Percentiles rank a stretch among this genome's conserved stretches.
These are phyloP conservation scores for Pleoardoris graminearum DNA, from an alignment of 2,329 filamentous ascomycete species.

Conservation along the genomic window DNA sequence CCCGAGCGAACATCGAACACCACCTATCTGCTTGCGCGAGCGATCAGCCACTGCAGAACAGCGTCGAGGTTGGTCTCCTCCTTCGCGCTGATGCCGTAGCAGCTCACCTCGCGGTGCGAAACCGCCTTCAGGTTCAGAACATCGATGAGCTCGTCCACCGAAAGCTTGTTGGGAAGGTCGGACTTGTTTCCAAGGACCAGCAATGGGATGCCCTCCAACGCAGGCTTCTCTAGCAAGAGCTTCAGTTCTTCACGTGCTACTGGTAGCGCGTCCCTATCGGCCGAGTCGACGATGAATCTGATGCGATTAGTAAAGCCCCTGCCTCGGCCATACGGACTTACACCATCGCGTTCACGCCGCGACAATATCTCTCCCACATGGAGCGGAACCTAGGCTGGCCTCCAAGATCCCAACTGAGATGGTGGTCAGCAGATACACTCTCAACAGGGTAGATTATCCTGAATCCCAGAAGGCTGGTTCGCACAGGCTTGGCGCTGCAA, in stretches of 20 bases:
- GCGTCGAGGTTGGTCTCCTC: conserved; percentile 98
- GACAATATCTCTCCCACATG: conserved; percentile 99
- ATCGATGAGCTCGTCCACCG: conserved; percentile 94
- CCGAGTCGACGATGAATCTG: conserved; percentile 94
- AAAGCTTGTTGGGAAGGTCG: conserved; percentile 85
- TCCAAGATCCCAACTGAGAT: conserved; percentile 83
- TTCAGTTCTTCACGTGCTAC: conserved; percentile 92
- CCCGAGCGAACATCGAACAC: conserved; percentile 16
- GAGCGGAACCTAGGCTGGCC: conserved; percentile 95
- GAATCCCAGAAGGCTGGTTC: conserved; percentile 36
- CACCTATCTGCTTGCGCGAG: conserved; percentile 65
- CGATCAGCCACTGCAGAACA: conserved; percentile 94
- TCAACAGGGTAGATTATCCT: conserved; percentile 33
- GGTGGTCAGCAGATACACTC: conserved; percentile 42
- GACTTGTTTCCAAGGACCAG: conserved; percentile 97
- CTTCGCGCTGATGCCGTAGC: conserved; percentile 98
- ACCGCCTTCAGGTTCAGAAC: conserved; percentile 87
- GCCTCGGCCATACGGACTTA: conserved; percentile 47
- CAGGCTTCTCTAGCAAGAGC: conserved; percentile 79
- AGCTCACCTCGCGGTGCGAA: conserved; percentile 90
- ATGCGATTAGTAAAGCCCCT: conserved; percentile 29
- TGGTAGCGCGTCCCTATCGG: conserved; percentile 77
- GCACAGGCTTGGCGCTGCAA: conserved; percentile 41
- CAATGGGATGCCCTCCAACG: conserved; percentile 85
- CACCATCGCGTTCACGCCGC: conserved; percentile 96